Evolutionary conservation across 163 green algal species (phyloP), one percentile per base, ranked within the genome.

Genomic region (Prototheca wickerhamii): DNA sequence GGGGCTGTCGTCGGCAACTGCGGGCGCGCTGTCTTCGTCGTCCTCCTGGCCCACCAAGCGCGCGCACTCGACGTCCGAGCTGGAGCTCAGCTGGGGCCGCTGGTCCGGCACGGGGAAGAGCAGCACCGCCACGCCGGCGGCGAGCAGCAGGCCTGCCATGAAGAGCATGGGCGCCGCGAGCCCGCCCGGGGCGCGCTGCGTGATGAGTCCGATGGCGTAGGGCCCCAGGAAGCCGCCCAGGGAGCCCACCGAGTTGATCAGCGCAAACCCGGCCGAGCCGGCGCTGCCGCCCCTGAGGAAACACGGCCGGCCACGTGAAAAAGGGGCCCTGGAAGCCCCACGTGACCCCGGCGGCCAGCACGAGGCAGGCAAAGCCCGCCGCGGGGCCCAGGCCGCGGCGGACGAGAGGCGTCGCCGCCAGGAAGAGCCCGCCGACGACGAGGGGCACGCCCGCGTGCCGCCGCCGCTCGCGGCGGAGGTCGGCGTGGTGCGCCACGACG

Each of bases 321-420:
- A 82, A 82, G n/a, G 75, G 75, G 8, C 65, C 75, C 25, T 75
- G 67, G 58, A 74, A 79, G 21, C 58, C 57, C 75, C 75, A 82
- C 28, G 65, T 31, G 50, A 52, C 34, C 15, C 52, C 67, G 29
- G 63, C 68, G 15, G 75, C 67, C 3, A 60, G 29, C 8, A 46
- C 56, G 20, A 82, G 63, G 57, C 46, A 49, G 28, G 67, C 62
- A 53, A 82, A 77, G 23, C 58, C 60, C 8, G 58, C 34, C 1
- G 23, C 46, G 1, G 61, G 51, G 4, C 64, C 55, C 8, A 46
- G 49, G 26, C 54, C 4, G n/a, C 44, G 50, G 26, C 37, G 12
- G 8, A 53, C 23, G n/a, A 34, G 17, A 12, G 43, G 37, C n/a
- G 30, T 68, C 15, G 40, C 20, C 30, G 35, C 23, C 49, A 74